Conservation (phyloP, 495 filamentous ascomycete species). For the Podospora conica region DNA sequence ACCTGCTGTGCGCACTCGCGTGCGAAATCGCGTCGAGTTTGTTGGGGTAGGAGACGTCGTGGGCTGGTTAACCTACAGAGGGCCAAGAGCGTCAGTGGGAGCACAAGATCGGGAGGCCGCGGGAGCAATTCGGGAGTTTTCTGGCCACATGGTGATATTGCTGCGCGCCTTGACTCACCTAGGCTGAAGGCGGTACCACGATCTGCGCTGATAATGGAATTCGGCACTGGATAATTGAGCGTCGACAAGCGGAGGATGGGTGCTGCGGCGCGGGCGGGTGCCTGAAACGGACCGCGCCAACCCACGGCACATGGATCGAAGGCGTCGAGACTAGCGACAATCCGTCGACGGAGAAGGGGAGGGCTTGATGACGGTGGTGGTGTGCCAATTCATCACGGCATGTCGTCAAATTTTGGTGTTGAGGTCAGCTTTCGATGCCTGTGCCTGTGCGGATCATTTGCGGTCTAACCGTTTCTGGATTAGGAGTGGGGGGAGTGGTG, state of each 20-base stretch:
- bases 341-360: not conserved
- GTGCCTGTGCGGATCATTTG: not conserved
- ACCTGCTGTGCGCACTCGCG: not conserved
- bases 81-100: too few species aligned
- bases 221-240: not conserved
- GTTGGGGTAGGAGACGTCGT: not conserved
- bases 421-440: slow-evolving; percentile 7
- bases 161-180: slow-evolving; percentile 1
- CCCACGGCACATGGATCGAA: not conserved
- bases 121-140: slow-evolving; percentile 6
- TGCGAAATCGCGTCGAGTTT: not conserved
- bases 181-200: slow-evolving; percentile 1
- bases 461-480: not conserved
- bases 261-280: not conserved
- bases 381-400: not conserved
- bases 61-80: not conserved
- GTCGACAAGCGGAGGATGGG: not conserved
- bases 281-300: not conserved
- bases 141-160: not conserved
- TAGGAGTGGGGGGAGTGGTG: not conserved
- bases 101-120: slow-evolving; percentile 10
- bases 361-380: not conserved
- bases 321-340: not conserved
- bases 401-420: slow-evolving; percentile 12
- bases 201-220: not conserved